Percentiles rank a stretch among this genome's conserved stretches.
Evolutionary conservation across 169 alveolate species (phyloP).

Genomic region (Cryptosporidium tyzzeri): DNA sequence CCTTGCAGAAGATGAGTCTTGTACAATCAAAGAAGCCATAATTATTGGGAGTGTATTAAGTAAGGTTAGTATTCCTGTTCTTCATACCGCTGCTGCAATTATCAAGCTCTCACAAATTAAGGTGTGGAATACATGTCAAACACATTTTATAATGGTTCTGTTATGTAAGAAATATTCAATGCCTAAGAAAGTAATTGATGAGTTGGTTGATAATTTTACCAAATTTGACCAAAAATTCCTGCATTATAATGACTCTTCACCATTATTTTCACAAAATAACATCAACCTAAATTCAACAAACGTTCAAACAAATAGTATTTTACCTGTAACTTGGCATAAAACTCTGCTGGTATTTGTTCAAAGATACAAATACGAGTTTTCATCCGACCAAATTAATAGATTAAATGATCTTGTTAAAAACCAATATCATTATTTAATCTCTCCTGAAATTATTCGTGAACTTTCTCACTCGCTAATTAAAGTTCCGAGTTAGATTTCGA

Average conservation of each 20-base stretch:
- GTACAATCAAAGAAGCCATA: constrained; percentile 94
- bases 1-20: constrained; percentile 88
- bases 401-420: constrained; percentile 78
- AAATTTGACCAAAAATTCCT: constrained; percentile 77
- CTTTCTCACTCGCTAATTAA: constrained; percentile 64
- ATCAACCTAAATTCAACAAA: constrained; percentile 77
- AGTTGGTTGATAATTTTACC: constrained; percentile 85
- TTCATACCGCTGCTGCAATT: constrained; percentile 93
- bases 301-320: constrained; percentile 77
- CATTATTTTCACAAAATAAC: constrained; percentile 50
- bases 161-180: constrained; percentile 92
- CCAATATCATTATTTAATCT: constrained; percentile 81
- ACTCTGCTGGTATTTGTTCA: constrained; percentile 89
- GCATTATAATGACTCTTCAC: constrained; percentile 79
- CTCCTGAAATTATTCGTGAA: constrained; percentile 82
- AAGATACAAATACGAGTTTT: constrained; percentile 85
- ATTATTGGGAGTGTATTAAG: constrained; percentile 92
- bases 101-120: constrained; percentile 89
- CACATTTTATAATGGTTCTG: constrained; percentile 90
- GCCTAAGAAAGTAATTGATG: constrained; percentile 91
- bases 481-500: constrained; percentile 15
- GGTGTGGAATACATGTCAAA: constrained; percentile 88
- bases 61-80: constrained; percentile 91
- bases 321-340: constrained; percentile 96
- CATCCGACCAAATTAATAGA: constrained; percentile 75